Conservation (phyloP, 129 eudicot genomes). For the Arctium lappa region DNA sequence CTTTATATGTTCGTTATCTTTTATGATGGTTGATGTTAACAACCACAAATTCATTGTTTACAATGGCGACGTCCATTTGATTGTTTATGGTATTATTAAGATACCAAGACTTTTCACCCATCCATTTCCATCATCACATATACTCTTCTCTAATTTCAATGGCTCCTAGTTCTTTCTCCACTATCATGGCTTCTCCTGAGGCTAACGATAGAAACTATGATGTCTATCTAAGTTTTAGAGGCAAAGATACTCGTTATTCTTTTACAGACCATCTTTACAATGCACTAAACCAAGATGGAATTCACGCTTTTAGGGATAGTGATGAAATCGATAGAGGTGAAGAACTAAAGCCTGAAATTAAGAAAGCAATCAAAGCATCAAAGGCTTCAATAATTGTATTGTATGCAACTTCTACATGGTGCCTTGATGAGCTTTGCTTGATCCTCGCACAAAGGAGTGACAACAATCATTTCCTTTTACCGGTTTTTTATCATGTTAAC, state of each 20-base stretch:
- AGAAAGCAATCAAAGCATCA: background rate
- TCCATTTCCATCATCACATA: background rate
- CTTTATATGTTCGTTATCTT: too few species aligned
- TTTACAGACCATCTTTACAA: background rate
- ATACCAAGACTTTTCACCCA: background rate
- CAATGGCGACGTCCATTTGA: background rate
- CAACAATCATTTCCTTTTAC: conserved; percentile 2
- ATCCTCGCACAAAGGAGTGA: conserved; percentile 14
- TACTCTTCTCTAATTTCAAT: background rate
- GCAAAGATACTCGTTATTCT: background rate
- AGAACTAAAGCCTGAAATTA: conserved; percentile 6
- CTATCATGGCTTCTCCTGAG: background rate
- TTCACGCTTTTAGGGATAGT: background rate
- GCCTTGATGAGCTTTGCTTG: conserved; percentile 9
- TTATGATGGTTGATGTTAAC: too few species aligned
- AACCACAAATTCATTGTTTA: too few species aligned
- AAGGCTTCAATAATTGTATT: conserved; percentile 2
- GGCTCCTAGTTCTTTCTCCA: background rate
- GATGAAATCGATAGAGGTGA: conserved; percentile 6
- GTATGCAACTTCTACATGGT: conserved; percentile 2
- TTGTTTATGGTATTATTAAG: background rate
- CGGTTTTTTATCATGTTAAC: conserved; percentile 8
- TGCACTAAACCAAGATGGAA: background rate
- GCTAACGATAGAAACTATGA: background rate
- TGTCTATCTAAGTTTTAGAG: background rate